Percentiles rank a stretch among this genome's conserved stretches.
Conservation (phyloP, 2,329 filamentous ascomycete genomes). For the Fusarium sarcochroum region DNA sequence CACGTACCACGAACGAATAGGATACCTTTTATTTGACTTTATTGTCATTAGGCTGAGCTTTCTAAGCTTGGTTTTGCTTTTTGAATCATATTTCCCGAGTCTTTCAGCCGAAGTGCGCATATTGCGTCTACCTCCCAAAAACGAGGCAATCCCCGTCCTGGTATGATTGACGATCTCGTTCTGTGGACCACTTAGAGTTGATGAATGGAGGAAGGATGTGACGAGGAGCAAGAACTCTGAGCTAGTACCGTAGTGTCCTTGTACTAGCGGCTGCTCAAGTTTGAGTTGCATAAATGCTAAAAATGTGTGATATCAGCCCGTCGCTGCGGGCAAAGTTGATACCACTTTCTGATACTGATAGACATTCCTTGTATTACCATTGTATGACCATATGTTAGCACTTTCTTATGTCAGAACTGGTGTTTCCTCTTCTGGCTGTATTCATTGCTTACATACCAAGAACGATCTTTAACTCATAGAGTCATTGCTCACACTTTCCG, state of each 20-base stretch:
- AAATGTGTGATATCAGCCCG: conserved; percentile 27
- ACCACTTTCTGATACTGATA: conserved; percentile 1
- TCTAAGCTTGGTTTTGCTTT: conserved; percentile 8
- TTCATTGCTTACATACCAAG: background rate
- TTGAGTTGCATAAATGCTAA: conserved; percentile 28
- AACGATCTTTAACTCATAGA: conserved; percentile 19
- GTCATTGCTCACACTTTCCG: conserved; percentile 18
- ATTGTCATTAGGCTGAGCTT: background rate
- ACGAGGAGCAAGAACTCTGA: conserved; percentile 1
- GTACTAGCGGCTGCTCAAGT: conserved; percentile 36
- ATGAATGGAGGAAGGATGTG: conserved; percentile 6
- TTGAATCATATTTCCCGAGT: background rate
- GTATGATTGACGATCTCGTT: conserved; percentile 21
- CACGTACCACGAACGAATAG: conserved; percentile 10
- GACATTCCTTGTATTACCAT: conserved; percentile 19
- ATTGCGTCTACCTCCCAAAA: background rate
- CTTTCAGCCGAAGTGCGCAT: background rate
- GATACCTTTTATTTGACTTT: conserved; percentile 9
- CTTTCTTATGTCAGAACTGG: conserved; percentile 8
- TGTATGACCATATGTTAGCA: conserved; percentile 3
- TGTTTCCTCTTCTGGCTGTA: conserved; percentile 3
- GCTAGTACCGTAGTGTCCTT: background rate
- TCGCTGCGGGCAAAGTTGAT: conserved; percentile 24
- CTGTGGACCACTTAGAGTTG: conserved; percentile 13
- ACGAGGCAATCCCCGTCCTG: conserved; percentile 16